Conservation (phyloP, 768 basidiomycete genomes). For the Mrakia blollopis region DNA sequence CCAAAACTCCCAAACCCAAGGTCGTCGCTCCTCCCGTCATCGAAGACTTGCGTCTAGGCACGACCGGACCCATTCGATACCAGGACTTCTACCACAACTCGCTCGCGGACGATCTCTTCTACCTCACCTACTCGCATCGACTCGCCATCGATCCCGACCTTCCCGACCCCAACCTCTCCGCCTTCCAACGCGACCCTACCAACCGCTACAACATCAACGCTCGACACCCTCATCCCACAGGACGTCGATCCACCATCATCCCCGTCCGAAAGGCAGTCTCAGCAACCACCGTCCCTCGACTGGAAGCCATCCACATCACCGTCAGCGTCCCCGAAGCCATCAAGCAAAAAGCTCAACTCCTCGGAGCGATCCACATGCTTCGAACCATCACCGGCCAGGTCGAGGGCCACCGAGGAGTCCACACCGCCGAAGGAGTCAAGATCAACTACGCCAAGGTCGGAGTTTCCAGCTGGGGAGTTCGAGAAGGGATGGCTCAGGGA, state of each 20-base stretch:
- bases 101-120: constrained; percentile 82
- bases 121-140: constrained; percentile 82
- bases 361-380: constrained; percentile 81
- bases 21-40: not conserved
- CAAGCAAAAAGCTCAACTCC: constrained; percentile 62
- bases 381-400: constrained; percentile 83
- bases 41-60: constrained; percentile 14
- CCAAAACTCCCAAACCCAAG: not conserved
- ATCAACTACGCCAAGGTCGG: constrained; percentile 59
- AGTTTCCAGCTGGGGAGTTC: constrained; percentile 70
- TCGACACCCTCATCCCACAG: constrained; percentile 64
- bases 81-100: constrained; percentile 77
- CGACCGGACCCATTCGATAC: constrained; percentile 49
- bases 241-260: constrained; percentile 53
- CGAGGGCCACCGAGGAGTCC: constrained; percentile 63
- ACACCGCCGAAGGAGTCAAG: constrained; percentile 68
- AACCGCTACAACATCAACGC: constrained; percentile 70
- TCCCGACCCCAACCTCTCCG: constrained; percentile 40
- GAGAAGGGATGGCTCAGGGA: constrained; percentile 73
- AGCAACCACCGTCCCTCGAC: constrained; percentile 61
- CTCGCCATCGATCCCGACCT: constrained; percentile 35
- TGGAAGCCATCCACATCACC: constrained; percentile 82
- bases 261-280: constrained; percentile 54
- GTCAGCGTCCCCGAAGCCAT: constrained; percentile 78
- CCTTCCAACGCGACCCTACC: constrained; percentile 52